A percentile compares a stretch with the other conserved stretches of the same genome.
These are phyloP conservation scores for Pseudophaeomoniella oleicola DNA, from an alignment of 2,329 filamentous ascomycete species.

Conservation along the genomic window DNA sequence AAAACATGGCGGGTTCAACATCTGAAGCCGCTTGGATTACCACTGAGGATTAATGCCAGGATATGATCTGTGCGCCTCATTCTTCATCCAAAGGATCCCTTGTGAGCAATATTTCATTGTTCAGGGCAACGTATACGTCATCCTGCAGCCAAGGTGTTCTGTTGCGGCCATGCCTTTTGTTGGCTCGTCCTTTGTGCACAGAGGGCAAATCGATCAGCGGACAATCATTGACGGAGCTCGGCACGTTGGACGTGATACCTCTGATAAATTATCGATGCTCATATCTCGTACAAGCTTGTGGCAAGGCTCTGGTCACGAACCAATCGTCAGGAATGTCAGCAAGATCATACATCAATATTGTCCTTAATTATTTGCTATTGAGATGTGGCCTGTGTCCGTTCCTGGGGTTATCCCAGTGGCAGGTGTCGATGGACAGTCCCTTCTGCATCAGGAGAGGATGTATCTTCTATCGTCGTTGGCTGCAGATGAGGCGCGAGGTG, in stretches of 20 bases:
- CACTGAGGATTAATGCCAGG: background rate
- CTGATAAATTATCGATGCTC: background rate
- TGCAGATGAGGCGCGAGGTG: constrained; percentile 4
- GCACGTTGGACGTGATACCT: background rate
- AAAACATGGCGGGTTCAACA: constrained; percentile 40
- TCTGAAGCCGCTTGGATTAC: constrained; percentile 13
- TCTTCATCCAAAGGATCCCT: background rate
- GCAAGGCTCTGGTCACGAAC: background rate
- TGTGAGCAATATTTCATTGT: background rate
- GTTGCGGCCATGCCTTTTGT: too few relatives aligned
- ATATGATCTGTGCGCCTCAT: background rate
- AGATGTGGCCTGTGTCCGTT: constrained; percentile 1
- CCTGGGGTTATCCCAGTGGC: constrained; percentile 2
- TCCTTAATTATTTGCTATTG: constrained; percentile 1
- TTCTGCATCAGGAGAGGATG: constrained; percentile 7
- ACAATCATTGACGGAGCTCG: too few relatives aligned
- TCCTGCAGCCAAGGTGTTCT: too few relatives aligned
- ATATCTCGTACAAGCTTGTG: background rate
- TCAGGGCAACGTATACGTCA: background rate
- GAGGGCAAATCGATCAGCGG: constrained; percentile 1
- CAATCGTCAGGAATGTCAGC: background rate
- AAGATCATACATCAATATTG: background rate
- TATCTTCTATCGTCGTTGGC: constrained; percentile 6
- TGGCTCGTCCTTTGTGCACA: too few relatives aligned
- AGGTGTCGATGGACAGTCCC: constrained; percentile 2